Conservation (phyloP, 129 eudicot genomes). For the Tanacetum coccineum region DNA sequence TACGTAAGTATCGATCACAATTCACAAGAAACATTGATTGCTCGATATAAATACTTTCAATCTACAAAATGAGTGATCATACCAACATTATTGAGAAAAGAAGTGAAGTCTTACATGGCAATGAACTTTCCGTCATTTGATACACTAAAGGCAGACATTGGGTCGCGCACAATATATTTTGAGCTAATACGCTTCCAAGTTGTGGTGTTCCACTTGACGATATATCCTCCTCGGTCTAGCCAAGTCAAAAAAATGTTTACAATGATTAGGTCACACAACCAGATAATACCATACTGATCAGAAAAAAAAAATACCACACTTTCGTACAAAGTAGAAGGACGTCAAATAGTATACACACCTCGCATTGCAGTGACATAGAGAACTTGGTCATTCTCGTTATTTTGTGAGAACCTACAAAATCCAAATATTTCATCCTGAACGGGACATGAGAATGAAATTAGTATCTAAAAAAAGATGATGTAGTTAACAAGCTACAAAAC, state of each 20-base stretch:
- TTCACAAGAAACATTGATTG: not conserved
- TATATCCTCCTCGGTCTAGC: constrained; percentile 71
- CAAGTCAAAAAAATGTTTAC: not conserved
- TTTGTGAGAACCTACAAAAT: constrained; percentile 64
- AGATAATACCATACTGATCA: too few relatives aligned
- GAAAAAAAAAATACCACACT: not conserved
- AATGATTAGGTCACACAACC: not conserved
- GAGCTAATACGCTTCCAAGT: constrained; percentile 76
- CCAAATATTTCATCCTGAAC: constrained; percentile 77
- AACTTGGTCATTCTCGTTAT: constrained; percentile 40
- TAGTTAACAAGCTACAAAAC: not conserved
- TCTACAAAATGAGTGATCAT: not conserved
- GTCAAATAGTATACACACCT: constrained; percentile 33
- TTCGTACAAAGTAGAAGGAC: not conserved
- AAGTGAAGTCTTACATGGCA: constrained; percentile 55
- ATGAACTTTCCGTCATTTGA: constrained; percentile 72
- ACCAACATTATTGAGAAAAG: too few relatives aligned
- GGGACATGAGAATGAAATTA: constrained; percentile 14
- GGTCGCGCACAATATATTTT: constrained; percentile 48
- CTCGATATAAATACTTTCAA: not conserved
- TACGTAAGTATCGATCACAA: not conserved
- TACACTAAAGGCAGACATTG: constrained; percentile 66
- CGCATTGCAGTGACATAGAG: constrained; percentile 62
- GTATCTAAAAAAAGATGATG: constrained; percentile 9
- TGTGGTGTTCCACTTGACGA: constrained; percentile 60